Conservation (phyloP, 2,329 filamentous ascomycete genomes). For the Metarhizium robertsii region DNA sequence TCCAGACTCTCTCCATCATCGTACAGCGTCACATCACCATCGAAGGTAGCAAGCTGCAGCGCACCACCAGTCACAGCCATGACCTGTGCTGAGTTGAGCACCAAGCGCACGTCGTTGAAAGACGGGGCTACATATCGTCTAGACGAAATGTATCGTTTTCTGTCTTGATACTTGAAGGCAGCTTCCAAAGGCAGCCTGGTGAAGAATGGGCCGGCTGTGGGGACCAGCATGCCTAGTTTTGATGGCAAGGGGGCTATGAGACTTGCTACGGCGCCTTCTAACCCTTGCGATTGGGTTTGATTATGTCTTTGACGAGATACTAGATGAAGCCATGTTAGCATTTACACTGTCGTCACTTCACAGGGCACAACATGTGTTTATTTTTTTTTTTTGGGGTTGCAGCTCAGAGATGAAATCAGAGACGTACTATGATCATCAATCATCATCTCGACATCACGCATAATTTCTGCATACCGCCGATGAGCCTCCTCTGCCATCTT, state of each 20-base stretch:
- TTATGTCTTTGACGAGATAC: conserved; percentile 56
- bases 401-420: neutral
- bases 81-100: conserved; percentile 89
- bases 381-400: no score
- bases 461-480: conserved; percentile 86
- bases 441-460: conserved; percentile 85
- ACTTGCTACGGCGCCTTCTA: neutral
- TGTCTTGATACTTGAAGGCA: conserved; percentile 86
- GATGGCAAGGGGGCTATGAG: conserved; percentile 48
- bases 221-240: conserved; percentile 86
- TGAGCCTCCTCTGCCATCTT: conserved; percentile 75
- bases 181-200: conserved; percentile 78
- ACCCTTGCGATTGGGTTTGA: conserved; percentile 1
- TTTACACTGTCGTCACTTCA: no score
- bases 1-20: conserved; percentile 77
- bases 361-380: no score
- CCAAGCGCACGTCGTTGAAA: conserved; percentile 91
- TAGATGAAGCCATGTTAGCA: conserved; percentile 20
- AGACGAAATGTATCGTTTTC: conserved; percentile 76
- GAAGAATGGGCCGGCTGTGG: conserved; percentile 88
- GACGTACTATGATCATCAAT: conserved; percentile 78
- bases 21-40: conserved; percentile 95
- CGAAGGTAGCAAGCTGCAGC: conserved; percentile 85
- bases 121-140: conserved; percentile 89
- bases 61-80: conserved; percentile 77